phyloP scores from a whole-genome alignment of 139 green algal species.

The Nannochloris sp. region DNA sequence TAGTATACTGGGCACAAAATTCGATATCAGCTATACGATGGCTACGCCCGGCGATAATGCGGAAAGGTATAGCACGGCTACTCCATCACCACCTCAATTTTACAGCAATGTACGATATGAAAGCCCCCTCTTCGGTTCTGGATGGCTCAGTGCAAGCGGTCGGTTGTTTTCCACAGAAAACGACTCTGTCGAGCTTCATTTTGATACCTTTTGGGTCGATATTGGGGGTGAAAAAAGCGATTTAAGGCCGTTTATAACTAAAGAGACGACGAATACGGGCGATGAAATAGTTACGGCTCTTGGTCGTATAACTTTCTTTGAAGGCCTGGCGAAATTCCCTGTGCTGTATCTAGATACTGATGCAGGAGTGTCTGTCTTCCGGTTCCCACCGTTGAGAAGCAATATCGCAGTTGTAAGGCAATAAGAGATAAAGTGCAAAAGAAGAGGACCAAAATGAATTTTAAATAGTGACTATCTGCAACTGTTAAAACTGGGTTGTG shows the following conservation, averaged over 20 bases:
- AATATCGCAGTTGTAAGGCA: constrained; percentile 18
- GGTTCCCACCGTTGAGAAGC: constrained; percentile 39
- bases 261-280: background rate
- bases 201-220: constrained; percentile 44
- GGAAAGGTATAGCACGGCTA: background rate
- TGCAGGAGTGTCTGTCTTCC: constrained; percentile 34
- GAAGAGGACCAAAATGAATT: too few relatives aligned
- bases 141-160: constrained; percentile 38
- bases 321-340: constrained; percentile 36
- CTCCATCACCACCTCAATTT: background rate
- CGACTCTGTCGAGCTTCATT: constrained; percentile 28
- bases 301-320: constrained; percentile 30
- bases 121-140: constrained; percentile 21
- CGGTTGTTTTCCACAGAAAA: constrained; percentile 15
- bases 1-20: constrained; percentile 15
- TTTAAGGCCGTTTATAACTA: constrained; percentile 11
- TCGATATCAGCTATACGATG: constrained; percentile 39
- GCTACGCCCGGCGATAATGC: background rate
- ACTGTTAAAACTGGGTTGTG: too few relatives aligned
- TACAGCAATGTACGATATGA: constrained; percentile 31
- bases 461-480: too few relatives aligned
- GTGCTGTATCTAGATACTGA: constrained; percentile 38
- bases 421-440: too few relatives aligned
- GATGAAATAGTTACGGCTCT: background rate
- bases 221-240: constrained; percentile 12